Base-by-base conservation (phyloP, 495 filamentous ascomycete genomes). In the Wilcoxina mikolae region DNA sequence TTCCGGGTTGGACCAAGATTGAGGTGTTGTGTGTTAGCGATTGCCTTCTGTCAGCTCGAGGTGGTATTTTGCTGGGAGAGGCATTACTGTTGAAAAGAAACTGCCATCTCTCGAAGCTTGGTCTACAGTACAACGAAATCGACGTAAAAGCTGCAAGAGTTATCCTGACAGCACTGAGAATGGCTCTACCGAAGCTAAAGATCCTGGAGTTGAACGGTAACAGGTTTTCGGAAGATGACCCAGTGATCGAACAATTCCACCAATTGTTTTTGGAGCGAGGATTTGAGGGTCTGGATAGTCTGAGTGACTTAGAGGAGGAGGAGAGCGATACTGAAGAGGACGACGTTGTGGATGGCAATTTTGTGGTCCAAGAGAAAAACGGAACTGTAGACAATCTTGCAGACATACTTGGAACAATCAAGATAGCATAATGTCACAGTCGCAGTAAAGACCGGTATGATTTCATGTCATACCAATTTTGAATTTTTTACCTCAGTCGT, bases 121-220 rank as follows among this genome's bases (percentile, higher is more conserved):
- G 86, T 56, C 68, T 95, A 56, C 90, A 96, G 68, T 96, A 85
- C 75, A 94, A 95, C 73, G 91, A 98, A 55, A 88, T 98, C 61
- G 84, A 82, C 43, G 69, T 80, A 0, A 73, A 76, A 54, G 81
- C 82, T 33, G 69, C 95, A 35, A 79, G 83, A 66, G 76, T 74
- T 3, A 71, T 98, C 46, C 73, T 79, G 20, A 71, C 76, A 26
- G 82, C 82, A 0, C 74, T 78, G 12, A 76, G 79, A 65, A 71
- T 73, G 15, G 71, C 73, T 7, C 42, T 66, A n/a, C 63, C 60
- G 11, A 51, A 53, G 26, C 55, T 66, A 43, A 52, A 66, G 62
- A 83, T 22, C 72, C 72, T 95, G n/a, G 91, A 98, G 67, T 72
- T 98, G 56, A 96, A 98, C 67, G 91, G 91, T 35, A 98, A 98